Base-by-base conservation (phyloP, 352 stramenopile species). In the Pythium pyrilobum region DNA sequence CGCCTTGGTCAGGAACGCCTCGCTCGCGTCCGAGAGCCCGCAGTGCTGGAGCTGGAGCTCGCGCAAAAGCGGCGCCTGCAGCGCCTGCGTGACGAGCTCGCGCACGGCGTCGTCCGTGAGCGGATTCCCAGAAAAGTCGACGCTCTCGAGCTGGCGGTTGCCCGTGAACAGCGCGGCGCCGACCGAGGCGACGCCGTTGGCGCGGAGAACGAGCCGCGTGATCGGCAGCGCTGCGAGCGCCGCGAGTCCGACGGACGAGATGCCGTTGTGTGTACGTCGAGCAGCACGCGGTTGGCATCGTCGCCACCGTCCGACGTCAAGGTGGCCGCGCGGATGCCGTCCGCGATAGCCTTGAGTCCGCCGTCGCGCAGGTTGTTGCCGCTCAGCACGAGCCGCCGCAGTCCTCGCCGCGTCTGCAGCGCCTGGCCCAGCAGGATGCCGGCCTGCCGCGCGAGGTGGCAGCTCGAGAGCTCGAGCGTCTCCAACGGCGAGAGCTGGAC, bases 401-500 rank as follows among this genome's bases (percentile, higher is more conserved):
- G 36, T 0, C 50, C 50, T 0, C 18, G 63, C 20, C 67, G 79
- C 0, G 40, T 37, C 42, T 73, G 70, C 29, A 86, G 60, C 6
- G 75, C 78, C 36, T 86, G 75, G 11, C 75, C 69, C n/a, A 86
- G 52, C 40, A 86, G 66, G 28, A 86, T 83, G 4, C 75, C 75
- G 37, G 70, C 75, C 42, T 86, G 75, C 3, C 75, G 71, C 3
- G 72, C 66, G 0, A 86, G 60, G 4, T 71, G 68, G 47, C 75
- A 86, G 0, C 52, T 74, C 10, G 72, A 78, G 13, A 86, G 42
- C 44, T 86, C 75, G 3, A 86, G 53, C 3, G 63, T 67, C 21
- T 67, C 55, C 1, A 83, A 64, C n/a, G 66, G 55, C 11, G 67
- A 32, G 1, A 64, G 59, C 7, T 77, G 68, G 27, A 64, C 8